phyloP scores from a whole-genome alignment of 768 basidiomycete species.

The Boletus tomentosulus region DNA sequence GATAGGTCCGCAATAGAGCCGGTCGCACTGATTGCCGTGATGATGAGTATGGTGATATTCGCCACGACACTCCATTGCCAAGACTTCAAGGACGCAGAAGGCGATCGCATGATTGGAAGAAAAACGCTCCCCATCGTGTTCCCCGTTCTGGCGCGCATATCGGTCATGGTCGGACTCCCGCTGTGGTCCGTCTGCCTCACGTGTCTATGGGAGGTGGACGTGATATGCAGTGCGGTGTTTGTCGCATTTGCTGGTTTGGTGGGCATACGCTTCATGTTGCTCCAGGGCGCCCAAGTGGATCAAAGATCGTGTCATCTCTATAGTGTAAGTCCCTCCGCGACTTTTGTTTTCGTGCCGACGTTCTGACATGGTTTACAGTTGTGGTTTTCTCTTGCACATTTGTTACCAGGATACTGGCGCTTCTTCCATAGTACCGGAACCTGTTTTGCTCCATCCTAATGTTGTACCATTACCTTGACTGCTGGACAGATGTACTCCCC shows the following conservation, averaged over 20 bases:
- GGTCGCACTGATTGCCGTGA: conserved; percentile 26
- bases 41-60: conserved; percentile 31
- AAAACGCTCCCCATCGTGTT: conserved; percentile 42
- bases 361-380: conserved; percentile 12
- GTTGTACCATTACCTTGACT: conserved; percentile 10
- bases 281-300: conserved; percentile 21
- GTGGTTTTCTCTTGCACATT: conserved; percentile 32
- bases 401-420: conserved; percentile 30
- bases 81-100: conserved; percentile 40
- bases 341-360: neutral
- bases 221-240: conserved; percentile 24
- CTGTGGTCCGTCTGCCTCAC: conserved; percentile 29
- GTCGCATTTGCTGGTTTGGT: conserved; percentile 23
- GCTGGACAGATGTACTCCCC: conserved; percentile 3
- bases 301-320: conserved; percentile 28
- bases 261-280: conserved; percentile 25
- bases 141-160: conserved; percentile 29
- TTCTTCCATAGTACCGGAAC: conserved; percentile 16
- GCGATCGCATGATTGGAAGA: conserved; percentile 37
- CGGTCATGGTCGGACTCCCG: conserved; percentile 26
- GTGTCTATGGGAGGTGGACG: conserved; percentile 25
- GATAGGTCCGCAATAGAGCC: conserved; percentile 23
- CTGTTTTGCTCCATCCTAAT: conserved; percentile 8
- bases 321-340: conserved; percentile 20
- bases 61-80: conserved; percentile 34